Base-by-base conservation (phyloP, 2,329 filamentous ascomycete genomes). In the Hortaea werneckii region DNA sequence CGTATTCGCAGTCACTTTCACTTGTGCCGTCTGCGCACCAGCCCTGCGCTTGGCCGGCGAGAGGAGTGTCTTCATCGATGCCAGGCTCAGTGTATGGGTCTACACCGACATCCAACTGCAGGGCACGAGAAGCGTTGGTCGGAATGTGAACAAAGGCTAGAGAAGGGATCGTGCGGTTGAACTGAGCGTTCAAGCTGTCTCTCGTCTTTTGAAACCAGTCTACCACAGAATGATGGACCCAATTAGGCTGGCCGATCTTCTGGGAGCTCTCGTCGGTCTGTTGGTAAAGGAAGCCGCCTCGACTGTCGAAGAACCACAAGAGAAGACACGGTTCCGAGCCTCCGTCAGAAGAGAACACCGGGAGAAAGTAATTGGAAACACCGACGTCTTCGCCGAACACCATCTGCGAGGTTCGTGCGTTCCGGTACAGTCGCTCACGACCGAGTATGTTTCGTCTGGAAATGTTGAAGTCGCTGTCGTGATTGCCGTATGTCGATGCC, bases 241-340 rank as follows among this genome's bases (percentile, higher is more conserved):
- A 75, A 38, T 72, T 63, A 4, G 62, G 62, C 35, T 66, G 62
- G 5, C 56, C 52, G 10, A 65, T 54, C 8, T 54, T 49, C 8
- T 58, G 47, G 12, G 59, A 59, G 5, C 47, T 26, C 3, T 53
- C 42, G 28, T 59, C 47, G 1, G 53, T 54, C 13, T 73, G 51
- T 40, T 67, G 71, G 54, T 72, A 78, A 41, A 68, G 65, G 43
- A 68, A 67, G 6, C 80, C 80, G 32, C 81, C 80, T 11, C 76
- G 70, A 45, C 72, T 77, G 56, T 87, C 83, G 54, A 87, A 85
- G 65, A 86, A 86, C 80, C 82, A 87, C 1, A 87, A 66, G 0
- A 87, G 56, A 6, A 71, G 55, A 6, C 57, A 53, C 5, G 77
- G 74, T 11, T 57, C 53, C 4, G 54, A 45, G 48, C 71, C 68